Evolutionary conservation across 768 basidiomycete genomes (phyloP).

Genomic region (Phlebiopsis gigantea): DNA sequence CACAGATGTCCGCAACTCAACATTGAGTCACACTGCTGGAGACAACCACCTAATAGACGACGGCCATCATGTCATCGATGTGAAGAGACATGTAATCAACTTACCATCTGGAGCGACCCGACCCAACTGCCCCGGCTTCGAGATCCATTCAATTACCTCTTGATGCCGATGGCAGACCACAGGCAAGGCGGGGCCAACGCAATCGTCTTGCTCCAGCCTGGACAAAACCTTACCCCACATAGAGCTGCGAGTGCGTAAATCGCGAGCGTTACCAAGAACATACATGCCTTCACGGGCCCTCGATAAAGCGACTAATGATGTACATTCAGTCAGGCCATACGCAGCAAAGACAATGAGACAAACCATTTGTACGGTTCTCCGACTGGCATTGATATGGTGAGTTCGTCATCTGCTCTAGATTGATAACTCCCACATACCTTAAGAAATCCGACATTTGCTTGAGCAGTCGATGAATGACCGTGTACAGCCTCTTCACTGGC

Average conservation of each 20-base stretch:
- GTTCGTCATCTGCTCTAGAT: background rate
- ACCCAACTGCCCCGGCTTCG: conserved; percentile 46
- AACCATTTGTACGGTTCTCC: background rate
- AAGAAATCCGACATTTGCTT: conserved; percentile 59
- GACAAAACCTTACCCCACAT: conserved; percentile 59
- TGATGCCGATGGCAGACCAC: conserved; percentile 53
- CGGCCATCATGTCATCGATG: too few species aligned
- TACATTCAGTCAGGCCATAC: too few species aligned
- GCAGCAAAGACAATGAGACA: too few species aligned
- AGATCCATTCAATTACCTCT: conserved; percentile 33
- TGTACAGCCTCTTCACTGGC: conserved; percentile 30
- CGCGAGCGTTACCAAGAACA: conserved; percentile 62
- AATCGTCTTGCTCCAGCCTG: conserved; percentile 42
- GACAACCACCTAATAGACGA: conserved; percentile 52
- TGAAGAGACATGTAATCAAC: background rate
- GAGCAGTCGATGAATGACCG: conserved; percentile 28
- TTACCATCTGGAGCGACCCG: conserved; percentile 33
- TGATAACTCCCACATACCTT: conserved; percentile 37
- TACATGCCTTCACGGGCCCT: conserved; percentile 70
- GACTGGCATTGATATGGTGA: background rate
- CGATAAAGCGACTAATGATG: conserved; percentile 59
- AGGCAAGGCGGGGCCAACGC: conserved; percentile 49
- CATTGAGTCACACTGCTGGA: conserved; percentile 44
- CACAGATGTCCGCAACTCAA: conserved; percentile 63
- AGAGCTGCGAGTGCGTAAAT: conserved; percentile 38